Percentiles rank a stretch among this genome's conserved stretches.
phyloP scores from a whole-genome alignment of 176 grass and related monocot species.

The Chrysopogon serrulatus region DNA sequence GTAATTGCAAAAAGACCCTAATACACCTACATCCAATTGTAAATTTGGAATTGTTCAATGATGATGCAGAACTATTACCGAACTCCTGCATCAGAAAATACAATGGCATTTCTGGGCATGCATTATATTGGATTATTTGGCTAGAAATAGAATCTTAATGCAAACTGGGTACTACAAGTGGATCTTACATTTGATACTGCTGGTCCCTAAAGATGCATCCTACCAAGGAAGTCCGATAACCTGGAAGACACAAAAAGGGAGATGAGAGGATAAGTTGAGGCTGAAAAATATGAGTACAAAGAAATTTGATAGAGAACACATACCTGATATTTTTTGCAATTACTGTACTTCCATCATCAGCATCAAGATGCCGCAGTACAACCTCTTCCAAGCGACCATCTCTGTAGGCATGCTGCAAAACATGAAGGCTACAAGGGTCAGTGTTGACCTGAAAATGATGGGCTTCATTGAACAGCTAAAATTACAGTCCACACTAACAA shows the following conservation, averaged over 20 bases:
- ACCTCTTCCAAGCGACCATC: slow-evolving; percentile 91
- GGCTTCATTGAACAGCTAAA: background rate
- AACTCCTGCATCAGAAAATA: background rate
- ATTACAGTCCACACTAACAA: background rate
- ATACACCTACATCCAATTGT: background rate
- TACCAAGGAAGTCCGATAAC: slow-evolving; percentile 70
- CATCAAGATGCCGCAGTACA: slow-evolving; percentile 83
- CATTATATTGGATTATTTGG: background rate
- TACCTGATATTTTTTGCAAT: slow-evolving; percentile 95
- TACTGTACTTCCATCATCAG: slow-evolving; percentile 83
- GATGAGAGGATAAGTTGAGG: background rate
- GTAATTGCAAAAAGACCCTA: background rate
- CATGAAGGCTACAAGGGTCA: background rate
- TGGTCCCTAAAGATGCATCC: slow-evolving; percentile 58
- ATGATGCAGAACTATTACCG: background rate
- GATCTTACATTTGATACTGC: slow-evolving; percentile 29
- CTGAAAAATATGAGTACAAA: background rate
- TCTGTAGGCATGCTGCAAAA: slow-evolving; percentile 89
- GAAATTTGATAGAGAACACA: background rate
- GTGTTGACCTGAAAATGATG: background rate
- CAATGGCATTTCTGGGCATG: background rate
- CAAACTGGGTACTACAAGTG: background rate
- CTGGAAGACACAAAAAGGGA: slow-evolving; percentile 33
- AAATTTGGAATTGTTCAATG: background rate
- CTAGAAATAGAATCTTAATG: background rate